Base-by-base conservation (phyloP, 148 eudicot genomes). In the Cornus kousa region DNA sequence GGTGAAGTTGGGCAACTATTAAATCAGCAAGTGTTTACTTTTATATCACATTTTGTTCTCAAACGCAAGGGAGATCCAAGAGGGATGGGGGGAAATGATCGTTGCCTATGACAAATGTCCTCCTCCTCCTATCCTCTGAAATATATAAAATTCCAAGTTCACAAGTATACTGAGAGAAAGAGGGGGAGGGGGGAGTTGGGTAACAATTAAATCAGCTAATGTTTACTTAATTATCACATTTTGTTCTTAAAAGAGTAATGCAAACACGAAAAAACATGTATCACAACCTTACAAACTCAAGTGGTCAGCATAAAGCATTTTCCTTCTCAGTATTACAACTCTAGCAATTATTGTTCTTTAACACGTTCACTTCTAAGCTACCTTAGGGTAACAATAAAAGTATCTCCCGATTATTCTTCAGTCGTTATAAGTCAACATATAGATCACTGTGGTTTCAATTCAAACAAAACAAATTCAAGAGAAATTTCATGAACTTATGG, bases 61-160 rank as follows among this genome's bases (percentile, higher is more conserved):
- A 35, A 59, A 93, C 83, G 72, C 88, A 75, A 48, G 99, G 99
- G 73, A 95, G 94, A 83, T 95, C 97, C 84, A 91, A 82, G 33
- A 93, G 93, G 73, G 97, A 90, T 32, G 92, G 93, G 78, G 97
- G 87, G 79, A 95, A 91, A 71, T 74, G 89, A 23, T 93, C 97
- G 76, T 93, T 78, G 67, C 98, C 97, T 17, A 95, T 87, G 76
- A 76, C 79, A 83, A 93, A 95, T 71, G 90, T 87, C 32, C 97
- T 97, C 77, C 79, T 89, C 86, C 97, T 88, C 76, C 98, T 97
- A 81, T 95, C 97, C 85, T 95, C 99, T 95, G 89, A 83, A 81
- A 75, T 46, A 77, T 17, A 71, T 35, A 72, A 17, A 17, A 28
- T 28, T 46, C 10, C 4, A 20, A 11, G 64, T 22, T 72, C 12